Evolutionary conservation across 1,284 basidiomycete species (phyloP), one percentile per base, ranked within the genome.

Genomic region (Trichosporon asahii): DNA sequence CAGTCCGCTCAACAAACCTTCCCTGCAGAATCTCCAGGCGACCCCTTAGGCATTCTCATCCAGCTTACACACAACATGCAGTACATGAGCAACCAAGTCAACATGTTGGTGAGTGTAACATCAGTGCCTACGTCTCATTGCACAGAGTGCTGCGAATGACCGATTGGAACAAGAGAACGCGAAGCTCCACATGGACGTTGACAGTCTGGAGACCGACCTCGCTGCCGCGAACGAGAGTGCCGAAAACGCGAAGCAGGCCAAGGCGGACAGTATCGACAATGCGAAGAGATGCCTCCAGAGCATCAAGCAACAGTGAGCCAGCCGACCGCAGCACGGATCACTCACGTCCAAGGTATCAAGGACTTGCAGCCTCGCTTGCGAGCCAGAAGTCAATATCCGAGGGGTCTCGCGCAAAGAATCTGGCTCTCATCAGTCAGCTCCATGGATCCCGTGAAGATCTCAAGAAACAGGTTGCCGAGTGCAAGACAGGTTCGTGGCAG

Each of bases 361-460:
- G 23, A 5, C 57, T 61, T 1, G 57, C 33, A 21, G 14, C 27
- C 2, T 33, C 57, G 2, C 8, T 61, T 11, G 57, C 57, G 3
- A 61, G 57, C 57, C 57, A 61, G 57, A 29, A 23, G 27, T 61
- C 57, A 5, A 33, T n/a, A 18, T n/a, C n/a, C 57, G 57, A 61
- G n/a, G 27, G 21, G 29, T 61, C 57, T 31, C 57, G 57, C 18
- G 27, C 15, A 7, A 61, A 61, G 57, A 31, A 31, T 15, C 29
- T 61, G 7, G 57, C 57, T 3, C 57, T 61, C 15, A 31, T 61
- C 57, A 31, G 18, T 61, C 57, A 61, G 29, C 57, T 61, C 3
- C 33, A 23, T 18, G 57, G 15, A 7, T 15, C 15, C 21, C 57
- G 57, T 31, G 57, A 61, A 2, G 57, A 61, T 9, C 29, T 61